A percentile compares a stretch with the other conserved stretches of the same genome.
Evolutionary conservation across 108 stramenopile species (phyloP).

Genomic region (Cyclotella sp.): DNA sequence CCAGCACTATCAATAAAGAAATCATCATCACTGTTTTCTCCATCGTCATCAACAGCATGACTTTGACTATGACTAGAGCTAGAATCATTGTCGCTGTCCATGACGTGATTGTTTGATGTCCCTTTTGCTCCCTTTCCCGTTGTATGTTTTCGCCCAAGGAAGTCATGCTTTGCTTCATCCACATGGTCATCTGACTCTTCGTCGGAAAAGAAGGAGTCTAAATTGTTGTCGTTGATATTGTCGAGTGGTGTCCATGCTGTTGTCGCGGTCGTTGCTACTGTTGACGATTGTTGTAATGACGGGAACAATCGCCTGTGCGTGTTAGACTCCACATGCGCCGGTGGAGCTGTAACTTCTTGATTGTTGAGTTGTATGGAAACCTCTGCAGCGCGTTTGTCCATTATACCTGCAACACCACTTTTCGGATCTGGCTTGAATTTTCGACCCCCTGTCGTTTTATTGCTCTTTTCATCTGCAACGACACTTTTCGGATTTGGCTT

Average conservation of each 20-base stretch:
- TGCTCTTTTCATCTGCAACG: too few species aligned
- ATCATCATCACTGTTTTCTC: slow-evolving; percentile 46
- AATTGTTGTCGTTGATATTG: slow-evolving; percentile 13
- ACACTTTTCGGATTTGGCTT: too few species aligned
- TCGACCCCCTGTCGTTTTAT: too few species aligned
- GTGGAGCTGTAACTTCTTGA: too few species aligned
- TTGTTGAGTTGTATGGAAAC: too few species aligned
- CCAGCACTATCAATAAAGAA: slow-evolving; percentile 42
- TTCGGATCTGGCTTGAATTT: too few species aligned
- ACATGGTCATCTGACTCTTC: slow-evolving; percentile 22
- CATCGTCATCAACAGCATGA: neutral
- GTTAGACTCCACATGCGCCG: neutral
- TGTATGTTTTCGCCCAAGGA: neutral
- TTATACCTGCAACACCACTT: too few species aligned
- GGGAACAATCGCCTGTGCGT: slow-evolving; percentile 33
- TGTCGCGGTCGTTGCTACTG: neutral
- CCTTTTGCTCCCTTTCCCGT: neutral
- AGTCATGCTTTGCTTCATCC: slow-evolving; percentile 1
- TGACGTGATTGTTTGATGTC: neutral
- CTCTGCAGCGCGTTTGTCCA: too few species aligned
- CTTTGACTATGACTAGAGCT: slow-evolving; percentile 18
- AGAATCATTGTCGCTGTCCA: slow-evolving; percentile 33
- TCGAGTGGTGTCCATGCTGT: slow-evolving; percentile 15
- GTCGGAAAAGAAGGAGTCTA: slow-evolving; percentile 54
- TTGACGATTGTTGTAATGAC: slow-evolving; percentile 4